Conservation (phyloP, 805 yeast species). For the Myxozyma neotropica region DNA sequence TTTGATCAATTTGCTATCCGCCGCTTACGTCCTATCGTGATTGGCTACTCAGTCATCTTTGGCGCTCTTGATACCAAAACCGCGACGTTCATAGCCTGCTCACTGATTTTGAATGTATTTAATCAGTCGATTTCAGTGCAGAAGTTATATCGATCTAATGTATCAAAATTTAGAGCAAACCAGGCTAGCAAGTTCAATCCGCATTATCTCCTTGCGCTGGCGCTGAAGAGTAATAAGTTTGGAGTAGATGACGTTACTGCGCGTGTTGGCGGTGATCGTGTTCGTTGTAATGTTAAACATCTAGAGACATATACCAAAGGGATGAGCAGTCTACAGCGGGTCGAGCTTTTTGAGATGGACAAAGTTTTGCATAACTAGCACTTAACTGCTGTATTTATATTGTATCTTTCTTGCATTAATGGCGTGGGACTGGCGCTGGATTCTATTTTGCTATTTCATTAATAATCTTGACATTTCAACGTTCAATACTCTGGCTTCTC, state of each 20-base stretch:
- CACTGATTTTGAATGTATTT: conserved; percentile 10
- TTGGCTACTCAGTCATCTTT: conserved; percentile 18
- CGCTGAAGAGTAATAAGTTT: conserved; percentile 13
- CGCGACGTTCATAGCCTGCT: conserved; percentile 12
- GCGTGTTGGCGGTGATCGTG: background rate
- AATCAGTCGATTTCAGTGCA: conserved; percentile 1
- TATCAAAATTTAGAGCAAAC: conserved; percentile 6
- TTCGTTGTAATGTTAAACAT: conserved; percentile 14
- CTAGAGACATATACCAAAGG: conserved; percentile 13
- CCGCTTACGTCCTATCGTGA: background rate
- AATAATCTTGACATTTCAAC: background rate
- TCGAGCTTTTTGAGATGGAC: conserved; percentile 21
- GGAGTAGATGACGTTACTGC: background rate
- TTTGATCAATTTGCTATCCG: conserved; percentile 22
- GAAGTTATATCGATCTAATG: conserved; percentile 17
- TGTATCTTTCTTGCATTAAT: background rate
- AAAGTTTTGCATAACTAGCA: background rate
- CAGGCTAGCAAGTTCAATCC: conserved; percentile 1
- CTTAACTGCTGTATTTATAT: background rate
- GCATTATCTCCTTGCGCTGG: conserved; percentile 8
- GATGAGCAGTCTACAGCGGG: conserved; percentile 8
- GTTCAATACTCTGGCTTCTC: conserved; percentile 22
- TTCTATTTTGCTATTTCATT: background rate
- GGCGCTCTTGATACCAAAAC: conserved; percentile 18
- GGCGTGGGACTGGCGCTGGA: background rate